Evolutionary conservation across 176 grass and related monocot genomes (phyloP).

Genomic region (Avena insularis): DNA sequence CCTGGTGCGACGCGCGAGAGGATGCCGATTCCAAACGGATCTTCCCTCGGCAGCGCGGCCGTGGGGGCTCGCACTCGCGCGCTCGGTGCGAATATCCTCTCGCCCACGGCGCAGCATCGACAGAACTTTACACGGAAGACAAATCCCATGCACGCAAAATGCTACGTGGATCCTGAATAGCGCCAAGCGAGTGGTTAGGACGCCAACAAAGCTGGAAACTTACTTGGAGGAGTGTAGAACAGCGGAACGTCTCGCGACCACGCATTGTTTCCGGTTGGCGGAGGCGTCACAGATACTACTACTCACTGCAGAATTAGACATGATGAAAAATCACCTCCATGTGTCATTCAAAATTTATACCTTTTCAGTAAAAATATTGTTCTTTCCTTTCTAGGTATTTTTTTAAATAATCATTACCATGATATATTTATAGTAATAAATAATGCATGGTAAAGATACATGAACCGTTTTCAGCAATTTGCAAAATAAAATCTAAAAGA

Average conservation of each 20-base stretch:
- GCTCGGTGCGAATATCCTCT: slow-evolving; percentile 50
- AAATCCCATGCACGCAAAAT: slow-evolving; percentile 10
- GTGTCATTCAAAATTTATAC: no score
- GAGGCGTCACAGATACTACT: neutral
- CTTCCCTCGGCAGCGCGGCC: slow-evolving; percentile 35
- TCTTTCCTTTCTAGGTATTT: neutral
- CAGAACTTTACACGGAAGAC: neutral
- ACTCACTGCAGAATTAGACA: neutral
- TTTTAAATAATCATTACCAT: no score
- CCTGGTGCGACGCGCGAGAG: neutral
- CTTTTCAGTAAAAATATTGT: neutral
- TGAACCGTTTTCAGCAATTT: no score
- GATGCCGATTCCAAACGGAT: slow-evolving; percentile 84
- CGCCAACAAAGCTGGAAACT: neutral
- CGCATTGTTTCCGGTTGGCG: neutral
- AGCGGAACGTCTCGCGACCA: neutral
- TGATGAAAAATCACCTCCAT: no score
- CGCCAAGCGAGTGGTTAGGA: neutral
- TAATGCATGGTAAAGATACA: no score
- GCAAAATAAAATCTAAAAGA: no score
- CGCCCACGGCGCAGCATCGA: neutral
- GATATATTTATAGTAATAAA: no score
- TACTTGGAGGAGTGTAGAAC: neutral
- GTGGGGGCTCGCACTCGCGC: neutral
- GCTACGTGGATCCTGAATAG: neutral